A percentile compares a stretch with the other conserved stretches of the same genome.
Conservation (phyloP, 2,329 filamentous ascomycete genomes). For the Tolypocladium guangdongense region DNA sequence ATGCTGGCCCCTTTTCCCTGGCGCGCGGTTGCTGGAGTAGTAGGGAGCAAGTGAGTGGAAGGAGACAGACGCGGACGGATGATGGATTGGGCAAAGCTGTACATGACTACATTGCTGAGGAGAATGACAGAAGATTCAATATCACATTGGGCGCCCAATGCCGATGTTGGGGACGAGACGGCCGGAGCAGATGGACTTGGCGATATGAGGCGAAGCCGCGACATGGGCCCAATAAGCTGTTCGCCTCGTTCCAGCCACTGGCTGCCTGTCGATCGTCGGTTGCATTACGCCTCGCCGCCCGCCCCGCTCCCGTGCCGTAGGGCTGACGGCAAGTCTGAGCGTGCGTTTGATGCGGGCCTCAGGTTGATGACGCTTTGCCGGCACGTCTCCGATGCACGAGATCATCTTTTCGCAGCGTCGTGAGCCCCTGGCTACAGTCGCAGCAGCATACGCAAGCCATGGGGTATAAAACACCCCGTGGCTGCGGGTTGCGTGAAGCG, state of each 20-base stretch:
- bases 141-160: neutral
- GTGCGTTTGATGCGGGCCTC: too few relatives aligned
- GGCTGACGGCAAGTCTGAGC: neutral
- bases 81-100: constrained; percentile 19
- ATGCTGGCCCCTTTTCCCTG: constrained; percentile 2
- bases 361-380: too few relatives aligned
- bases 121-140: constrained; percentile 11
- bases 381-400: too few relatives aligned
- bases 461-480: too few relatives aligned
- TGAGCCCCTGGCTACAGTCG: too few relatives aligned
- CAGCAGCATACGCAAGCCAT: too few relatives aligned
- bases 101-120: constrained; percentile 16
- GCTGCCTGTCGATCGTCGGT: too few relatives aligned
- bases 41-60: constrained; percentile 13
- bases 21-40: constrained; percentile 14
- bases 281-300: neutral
- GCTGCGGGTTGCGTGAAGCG: neutral
- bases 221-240: neutral
- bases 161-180: neutral
- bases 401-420: too few relatives aligned
- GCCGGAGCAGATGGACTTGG: too few relatives aligned
- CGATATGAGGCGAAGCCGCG: neutral
- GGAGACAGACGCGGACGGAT: constrained; percentile 15
- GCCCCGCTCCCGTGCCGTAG: neutral
- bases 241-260: neutral